phyloP scores from a whole-genome alignment of 495 filamentous ascomycete species.

The Aspergillus steynii region DNA sequence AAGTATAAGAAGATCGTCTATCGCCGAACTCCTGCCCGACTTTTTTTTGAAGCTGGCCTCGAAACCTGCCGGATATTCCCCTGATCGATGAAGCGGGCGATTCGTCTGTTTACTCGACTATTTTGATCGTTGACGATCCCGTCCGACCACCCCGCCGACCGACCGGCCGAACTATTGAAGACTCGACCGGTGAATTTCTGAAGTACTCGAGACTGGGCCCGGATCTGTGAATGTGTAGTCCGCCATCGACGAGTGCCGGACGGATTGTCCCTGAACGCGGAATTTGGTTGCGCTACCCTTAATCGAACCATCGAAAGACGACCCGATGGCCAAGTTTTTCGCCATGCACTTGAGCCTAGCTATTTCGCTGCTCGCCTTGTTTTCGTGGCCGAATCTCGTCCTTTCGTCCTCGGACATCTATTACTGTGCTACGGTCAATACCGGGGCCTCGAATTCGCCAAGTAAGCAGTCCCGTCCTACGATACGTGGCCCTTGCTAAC shows the following conservation, averaged over 20 bases:
- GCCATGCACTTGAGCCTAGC: conserved; percentile 21
- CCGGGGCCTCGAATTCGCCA: conserved; percentile 31
- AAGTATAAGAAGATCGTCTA: conserved; percentile 12
- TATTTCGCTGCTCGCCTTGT: conserved; percentile 26
- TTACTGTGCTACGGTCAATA: conserved; percentile 50
- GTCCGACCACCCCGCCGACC: neutral
- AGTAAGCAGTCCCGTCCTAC: conserved; percentile 24
- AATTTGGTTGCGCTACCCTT: neutral
- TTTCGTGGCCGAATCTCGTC: conserved; percentile 17
- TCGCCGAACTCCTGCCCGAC: conserved; percentile 9
- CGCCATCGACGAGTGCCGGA: neutral
- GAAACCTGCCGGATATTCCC: neutral
- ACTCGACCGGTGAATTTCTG: neutral
- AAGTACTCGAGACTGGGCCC: neutral
- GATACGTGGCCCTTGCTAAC: conserved; percentile 14
- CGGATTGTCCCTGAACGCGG: neutral
- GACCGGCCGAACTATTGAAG: neutral
- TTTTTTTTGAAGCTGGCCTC: conserved; percentile 7
- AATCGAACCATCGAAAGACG: neutral
- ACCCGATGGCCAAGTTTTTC: neutral
- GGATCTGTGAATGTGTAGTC: neutral
- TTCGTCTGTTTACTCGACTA: neutral
- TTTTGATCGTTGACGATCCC: neutral
- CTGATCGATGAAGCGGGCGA: neutral
- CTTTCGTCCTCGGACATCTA: conserved; percentile 24